Base-by-base conservation (phyloP, 1,139 yeast species). In the Ogataea hybrid region DNA sequence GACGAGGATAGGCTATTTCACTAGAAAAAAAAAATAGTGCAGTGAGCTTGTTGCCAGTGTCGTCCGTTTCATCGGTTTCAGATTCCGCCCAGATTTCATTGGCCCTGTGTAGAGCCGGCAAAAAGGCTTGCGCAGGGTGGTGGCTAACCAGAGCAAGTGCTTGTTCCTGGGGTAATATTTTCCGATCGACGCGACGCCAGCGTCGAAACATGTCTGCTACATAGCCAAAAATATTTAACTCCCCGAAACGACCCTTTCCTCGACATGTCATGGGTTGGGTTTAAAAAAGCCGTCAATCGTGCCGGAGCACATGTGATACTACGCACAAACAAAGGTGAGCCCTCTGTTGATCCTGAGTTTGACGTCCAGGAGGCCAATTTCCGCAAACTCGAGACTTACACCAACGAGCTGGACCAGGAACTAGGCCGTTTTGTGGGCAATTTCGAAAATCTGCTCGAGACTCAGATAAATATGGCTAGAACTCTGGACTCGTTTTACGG, bases 241-340 rank as follows among this genome's bases (percentile, higher is more conserved):
- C 18, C 20, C 17, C 25, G 7, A 11, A 15, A 29, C 22, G 15
- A 30, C 18, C 35, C 18, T 11, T 16, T 25, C 3, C 20, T 16
- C 11, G 31, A 3, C 12, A 77, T 77, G 83, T 75, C 81, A 28
- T 77, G 83, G 83, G 64, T 70, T 4, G 81, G 81, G 2, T 61
- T 77, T 33, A 76, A 73, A 49, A 77, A 76, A 48, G 82, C 81
- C 15, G 74, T 77, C 35, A 76, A 75, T 51, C 61, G 82, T 47
- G 82, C 83, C 0, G 81, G 82, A 1, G 69, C 77, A 33, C 81
- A 74, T 55, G 79, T 77, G 10, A 65, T 73, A 63, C 57, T 75
- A 52, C 74, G 73, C 50, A 66, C 79, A 0, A 77, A 78, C n/a
- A 75, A 72, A 42, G 45, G 50, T 12, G 78, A 75, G 37, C 70